A percentile compares a stretch with the other conserved stretches of the same genome.
These are phyloP conservation scores for Musa itinerans DNA, from an alignment of 176 grass and related monocot species.

Conservation along the genomic window DNA sequence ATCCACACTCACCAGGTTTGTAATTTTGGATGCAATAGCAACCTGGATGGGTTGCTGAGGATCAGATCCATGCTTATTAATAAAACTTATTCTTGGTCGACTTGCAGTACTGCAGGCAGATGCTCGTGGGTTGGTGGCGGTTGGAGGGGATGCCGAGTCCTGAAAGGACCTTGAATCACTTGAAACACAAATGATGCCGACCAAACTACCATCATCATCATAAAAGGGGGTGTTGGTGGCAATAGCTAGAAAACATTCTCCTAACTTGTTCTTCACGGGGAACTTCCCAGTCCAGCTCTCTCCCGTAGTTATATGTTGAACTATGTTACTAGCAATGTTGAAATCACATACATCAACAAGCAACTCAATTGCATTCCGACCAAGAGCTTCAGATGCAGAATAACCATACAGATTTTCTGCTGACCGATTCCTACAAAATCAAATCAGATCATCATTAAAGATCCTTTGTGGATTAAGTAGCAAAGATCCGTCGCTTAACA, in stretches of 20 bases:
- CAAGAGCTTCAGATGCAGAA: constrained; percentile 69
- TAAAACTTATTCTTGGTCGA: constrained; percentile 34
- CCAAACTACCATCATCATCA: constrained; percentile 68
- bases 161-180: constrained; percentile 57
- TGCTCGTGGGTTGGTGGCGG: constrained; percentile 34
- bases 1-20: constrained; percentile 63
- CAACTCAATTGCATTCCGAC: constrained; percentile 58
- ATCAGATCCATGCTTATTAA: constrained; percentile 45
- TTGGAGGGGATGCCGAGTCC: constrained; percentile 44
- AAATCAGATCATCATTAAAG: not conserved
- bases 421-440: constrained; percentile 58
- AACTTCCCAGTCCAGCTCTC: constrained; percentile 91
- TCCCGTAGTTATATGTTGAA: constrained; percentile 47
- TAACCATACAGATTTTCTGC: constrained; percentile 85
- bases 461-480: not conserved
- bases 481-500: not conserved
- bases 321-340: constrained; percentile 45
- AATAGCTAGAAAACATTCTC: constrained; percentile 64
- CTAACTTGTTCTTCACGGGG: constrained; percentile 62
- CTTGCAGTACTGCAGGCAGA: constrained; percentile 30
- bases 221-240: constrained; percentile 81
- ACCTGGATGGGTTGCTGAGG: constrained; percentile 50
- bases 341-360: constrained; percentile 49
- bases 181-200: constrained; percentile 83
- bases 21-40: constrained; percentile 80